These are phyloP conservation scores for Bombardia bombarda DNA, from an alignment of 495 filamentous ascomycete species.

Conservation along the genomic window DNA sequence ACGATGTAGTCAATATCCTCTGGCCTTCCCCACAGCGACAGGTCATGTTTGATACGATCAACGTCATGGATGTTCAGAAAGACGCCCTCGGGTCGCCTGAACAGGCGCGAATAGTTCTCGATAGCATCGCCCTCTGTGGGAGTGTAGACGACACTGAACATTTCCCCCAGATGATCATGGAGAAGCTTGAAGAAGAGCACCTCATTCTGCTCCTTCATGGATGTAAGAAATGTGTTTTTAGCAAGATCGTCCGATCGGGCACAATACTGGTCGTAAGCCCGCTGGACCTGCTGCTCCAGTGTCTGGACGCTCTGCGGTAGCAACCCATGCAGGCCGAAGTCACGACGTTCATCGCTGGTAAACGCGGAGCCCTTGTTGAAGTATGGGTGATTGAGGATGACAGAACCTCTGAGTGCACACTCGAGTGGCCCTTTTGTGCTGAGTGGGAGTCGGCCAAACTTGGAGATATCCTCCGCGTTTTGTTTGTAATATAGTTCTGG, in stretches of 20 bases:
- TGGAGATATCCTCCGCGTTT: conserved; percentile 22
- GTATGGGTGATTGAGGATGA: conserved; percentile 58
- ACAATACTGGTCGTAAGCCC: conserved; percentile 75
- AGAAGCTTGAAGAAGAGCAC: conserved; percentile 62
- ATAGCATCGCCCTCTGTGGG: conserved; percentile 92
- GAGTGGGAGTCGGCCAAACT: conserved; percentile 54
- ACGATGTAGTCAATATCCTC: conserved; percentile 88
- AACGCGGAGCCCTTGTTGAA: conserved; percentile 86
- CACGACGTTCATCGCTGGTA: conserved; percentile 54
- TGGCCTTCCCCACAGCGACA: conserved; percentile 57
- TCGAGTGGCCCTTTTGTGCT: conserved; percentile 56
- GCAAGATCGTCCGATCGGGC: conserved; percentile 52
- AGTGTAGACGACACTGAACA: conserved; percentile 85
- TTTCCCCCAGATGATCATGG: conserved; percentile 53
- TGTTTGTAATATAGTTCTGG: not conserved
- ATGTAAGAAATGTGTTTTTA: conserved; percentile 82
- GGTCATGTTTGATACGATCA: conserved; percentile 50
- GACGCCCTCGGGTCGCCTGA: conserved; percentile 63
- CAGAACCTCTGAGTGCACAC: conserved; percentile 50
- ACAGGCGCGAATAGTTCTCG: conserved; percentile 71
- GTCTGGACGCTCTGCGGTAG: conserved; percentile 67
- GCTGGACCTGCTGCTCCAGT: conserved; percentile 67
- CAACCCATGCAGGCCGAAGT: conserved; percentile 64
- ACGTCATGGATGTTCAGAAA: conserved; percentile 52
- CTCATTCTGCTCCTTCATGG: conserved; percentile 77